Percentiles rank a stretch among this genome's conserved stretches.
These are phyloP conservation scores for Penicillium sumatraense DNA, from an alignment of 2,329 filamentous ascomycete species.

Conservation along the genomic window DNA sequence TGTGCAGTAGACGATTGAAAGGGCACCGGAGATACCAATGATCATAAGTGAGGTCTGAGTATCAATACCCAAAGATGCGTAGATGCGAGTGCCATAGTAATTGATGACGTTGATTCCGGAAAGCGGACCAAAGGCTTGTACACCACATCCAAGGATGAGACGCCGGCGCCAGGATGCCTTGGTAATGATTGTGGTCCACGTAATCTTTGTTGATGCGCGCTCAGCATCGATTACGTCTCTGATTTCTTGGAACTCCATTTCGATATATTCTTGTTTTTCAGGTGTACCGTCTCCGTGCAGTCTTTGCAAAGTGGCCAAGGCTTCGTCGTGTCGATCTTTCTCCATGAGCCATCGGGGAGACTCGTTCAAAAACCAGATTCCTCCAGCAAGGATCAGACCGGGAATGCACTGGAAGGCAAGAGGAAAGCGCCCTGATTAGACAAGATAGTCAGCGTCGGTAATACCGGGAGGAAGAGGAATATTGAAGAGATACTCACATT, in stretches of 20 bases:
- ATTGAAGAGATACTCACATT: conserved; percentile 12
- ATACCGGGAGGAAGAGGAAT: not conserved
- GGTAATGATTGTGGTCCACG: conserved; percentile 45
- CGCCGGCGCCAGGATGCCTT: conserved; percentile 51
- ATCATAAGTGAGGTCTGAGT: conserved; percentile 54
- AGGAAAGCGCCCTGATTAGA: conserved; percentile 41
- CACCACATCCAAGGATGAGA: conserved; percentile 50
- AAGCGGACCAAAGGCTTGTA: conserved; percentile 53
- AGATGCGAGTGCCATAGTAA: conserved; percentile 50
- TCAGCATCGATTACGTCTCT: conserved; percentile 44
- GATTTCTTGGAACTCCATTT: conserved; percentile 48
- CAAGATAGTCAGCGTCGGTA: not conserved
- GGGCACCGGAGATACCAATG: conserved; percentile 54
- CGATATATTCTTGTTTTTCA: conserved; percentile 30
- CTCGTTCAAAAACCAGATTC: conserved; percentile 37
- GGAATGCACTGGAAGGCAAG: conserved; percentile 50
- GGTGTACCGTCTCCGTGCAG: conserved; percentile 22
- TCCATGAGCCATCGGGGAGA: conserved; percentile 33
- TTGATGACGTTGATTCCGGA: conserved; percentile 55
- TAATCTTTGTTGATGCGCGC: conserved; percentile 37
- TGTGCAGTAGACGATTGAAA: conserved; percentile 53
- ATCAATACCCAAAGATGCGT: conserved; percentile 48
- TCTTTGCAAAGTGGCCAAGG: conserved; percentile 15
- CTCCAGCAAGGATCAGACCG: conserved; percentile 34
- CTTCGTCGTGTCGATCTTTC: conserved; percentile 30